A percentile compares a stretch with the other conserved stretches of the same genome.
Conservation (phyloP, 2,329 filamentous ascomycete genomes). For the Cordyceps farinosa region DNA sequence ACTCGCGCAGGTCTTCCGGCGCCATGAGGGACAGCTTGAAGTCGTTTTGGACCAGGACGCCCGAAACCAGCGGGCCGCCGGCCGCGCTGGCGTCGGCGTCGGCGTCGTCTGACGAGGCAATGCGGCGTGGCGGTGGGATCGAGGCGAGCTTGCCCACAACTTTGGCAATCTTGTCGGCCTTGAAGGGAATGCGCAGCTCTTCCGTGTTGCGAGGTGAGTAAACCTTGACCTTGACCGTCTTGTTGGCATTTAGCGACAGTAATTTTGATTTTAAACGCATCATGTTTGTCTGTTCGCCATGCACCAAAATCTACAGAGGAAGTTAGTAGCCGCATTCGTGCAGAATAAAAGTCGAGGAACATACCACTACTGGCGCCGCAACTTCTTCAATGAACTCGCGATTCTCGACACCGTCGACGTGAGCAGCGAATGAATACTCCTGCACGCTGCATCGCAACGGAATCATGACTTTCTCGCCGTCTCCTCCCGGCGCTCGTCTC, state of each 20-base stretch:
- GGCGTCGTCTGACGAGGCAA: slow-evolving; percentile 26
- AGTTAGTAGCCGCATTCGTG: slow-evolving; percentile 15
- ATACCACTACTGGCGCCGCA: slow-evolving; percentile 83
- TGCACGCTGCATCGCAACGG: slow-evolving; percentile 88
- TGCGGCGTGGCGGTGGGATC: slow-evolving; percentile 61
- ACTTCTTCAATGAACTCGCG: slow-evolving; percentile 96
- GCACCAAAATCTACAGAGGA: slow-evolving; percentile 70
- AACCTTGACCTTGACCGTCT: slow-evolving; percentile 80
- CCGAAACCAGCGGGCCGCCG: slow-evolving; percentile 62
- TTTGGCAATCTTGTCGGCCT: slow-evolving; percentile 90
- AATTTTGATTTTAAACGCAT: slow-evolving; percentile 94
- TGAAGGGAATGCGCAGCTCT: slow-evolving; percentile 91
- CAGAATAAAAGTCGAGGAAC: slow-evolving; percentile 35
- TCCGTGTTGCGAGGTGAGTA: slow-evolving; percentile 94
- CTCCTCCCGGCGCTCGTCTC: slow-evolving; percentile 58
- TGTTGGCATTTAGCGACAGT: slow-evolving; percentile 82
- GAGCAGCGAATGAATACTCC: slow-evolving; percentile 92
- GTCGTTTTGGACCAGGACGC: slow-evolving; percentile 93
- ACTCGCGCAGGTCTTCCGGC: slow-evolving; percentile 91
- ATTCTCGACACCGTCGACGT: slow-evolving; percentile 95
- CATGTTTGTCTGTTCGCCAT: slow-evolving; percentile 98
- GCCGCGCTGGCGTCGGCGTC: slow-evolving; percentile 34
- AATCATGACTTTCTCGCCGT: slow-evolving; percentile 86
- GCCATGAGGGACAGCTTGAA: slow-evolving; percentile 98
- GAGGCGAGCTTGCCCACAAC: slow-evolving; percentile 92